Conservation (phyloP, 495 filamentous ascomycete genomes). For the Talaromyces wortmannii region DNA sequence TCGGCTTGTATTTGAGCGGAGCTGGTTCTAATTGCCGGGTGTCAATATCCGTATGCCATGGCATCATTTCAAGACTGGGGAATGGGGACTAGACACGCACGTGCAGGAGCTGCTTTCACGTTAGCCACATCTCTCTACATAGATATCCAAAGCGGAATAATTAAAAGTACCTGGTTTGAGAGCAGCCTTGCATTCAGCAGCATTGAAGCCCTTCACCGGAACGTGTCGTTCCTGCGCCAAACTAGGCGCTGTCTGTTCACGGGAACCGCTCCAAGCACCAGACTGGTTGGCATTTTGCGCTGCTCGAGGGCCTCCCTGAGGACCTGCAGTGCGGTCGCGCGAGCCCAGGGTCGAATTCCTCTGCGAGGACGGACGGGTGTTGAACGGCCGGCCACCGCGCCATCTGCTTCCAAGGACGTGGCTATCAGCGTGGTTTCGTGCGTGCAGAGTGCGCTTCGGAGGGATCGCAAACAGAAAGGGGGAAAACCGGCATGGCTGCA, state of each 20-base stretch:
- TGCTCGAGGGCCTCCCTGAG: constrained; percentile 25
- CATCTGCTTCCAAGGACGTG: constrained; percentile 18
- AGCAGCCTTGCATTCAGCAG: constrained; percentile 32
- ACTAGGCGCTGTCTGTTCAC: constrained; percentile 11
- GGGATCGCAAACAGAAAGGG: background rate
- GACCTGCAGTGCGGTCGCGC: constrained; percentile 19
- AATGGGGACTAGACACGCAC: background rate
- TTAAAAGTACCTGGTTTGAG: constrained; percentile 30
- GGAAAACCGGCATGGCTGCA: background rate
- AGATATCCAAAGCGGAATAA: constrained; percentile 1
- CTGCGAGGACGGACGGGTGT: constrained; percentile 34
- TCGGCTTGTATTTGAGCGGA: constrained; percentile 29
- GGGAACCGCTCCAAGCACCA: constrained; percentile 20
- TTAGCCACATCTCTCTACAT: background rate
- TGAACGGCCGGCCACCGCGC: constrained; percentile 28
- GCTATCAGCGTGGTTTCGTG: background rate
- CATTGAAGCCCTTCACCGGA: constrained; percentile 41
- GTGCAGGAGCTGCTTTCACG: background rate
- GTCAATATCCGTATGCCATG: background rate
- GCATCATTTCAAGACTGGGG: background rate
- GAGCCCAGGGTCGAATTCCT: constrained; percentile 19
- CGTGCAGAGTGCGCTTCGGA: background rate
- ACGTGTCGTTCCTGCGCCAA: constrained; percentile 33
- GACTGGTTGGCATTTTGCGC: constrained; percentile 9
- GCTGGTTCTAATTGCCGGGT: constrained; percentile 20